phyloP scores from a whole-genome alignment of 176 grass and related monocot genomes.

The Thalia dealbata region DNA sequence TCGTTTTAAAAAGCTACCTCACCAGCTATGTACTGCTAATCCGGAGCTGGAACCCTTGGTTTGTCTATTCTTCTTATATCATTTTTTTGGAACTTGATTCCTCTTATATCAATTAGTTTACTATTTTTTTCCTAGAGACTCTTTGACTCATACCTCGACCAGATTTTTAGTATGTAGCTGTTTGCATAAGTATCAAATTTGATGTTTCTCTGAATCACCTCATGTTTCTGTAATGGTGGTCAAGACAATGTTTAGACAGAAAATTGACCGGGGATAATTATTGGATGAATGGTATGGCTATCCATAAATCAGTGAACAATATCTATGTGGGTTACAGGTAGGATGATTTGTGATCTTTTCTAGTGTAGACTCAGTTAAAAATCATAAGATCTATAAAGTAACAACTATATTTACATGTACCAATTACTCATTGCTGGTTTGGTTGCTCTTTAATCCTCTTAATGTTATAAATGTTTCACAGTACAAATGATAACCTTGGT shows the following conservation, averaged over 20 bases:
- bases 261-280: neutral
- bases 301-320: neutral
- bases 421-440: neutral
- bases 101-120: neutral
- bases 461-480: no score
- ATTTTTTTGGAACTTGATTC: no score
- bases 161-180: neutral
- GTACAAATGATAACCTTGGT: no score
- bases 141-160: neutral
- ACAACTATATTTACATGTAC: neutral
- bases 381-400: neutral
- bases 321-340: neutral
- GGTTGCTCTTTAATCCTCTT: no score
- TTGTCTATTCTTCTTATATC: constrained; percentile 8
- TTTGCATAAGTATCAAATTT: neutral
- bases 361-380: neutral
- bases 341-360: neutral
- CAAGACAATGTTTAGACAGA: neutral
- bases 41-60: constrained; percentile 69
- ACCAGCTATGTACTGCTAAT: constrained; percentile 40
- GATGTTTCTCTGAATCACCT: neutral
- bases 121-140: neutral
- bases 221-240: neutral
- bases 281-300: neutral
- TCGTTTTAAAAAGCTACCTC: constrained; percentile 67